A percentile compares a stretch with the other conserved stretches of the same genome.
These are phyloP conservation scores for Rhizopogon vulgaris DNA, from an alignment of 768 basidiomycete genomes.

Conservation along the genomic window DNA sequence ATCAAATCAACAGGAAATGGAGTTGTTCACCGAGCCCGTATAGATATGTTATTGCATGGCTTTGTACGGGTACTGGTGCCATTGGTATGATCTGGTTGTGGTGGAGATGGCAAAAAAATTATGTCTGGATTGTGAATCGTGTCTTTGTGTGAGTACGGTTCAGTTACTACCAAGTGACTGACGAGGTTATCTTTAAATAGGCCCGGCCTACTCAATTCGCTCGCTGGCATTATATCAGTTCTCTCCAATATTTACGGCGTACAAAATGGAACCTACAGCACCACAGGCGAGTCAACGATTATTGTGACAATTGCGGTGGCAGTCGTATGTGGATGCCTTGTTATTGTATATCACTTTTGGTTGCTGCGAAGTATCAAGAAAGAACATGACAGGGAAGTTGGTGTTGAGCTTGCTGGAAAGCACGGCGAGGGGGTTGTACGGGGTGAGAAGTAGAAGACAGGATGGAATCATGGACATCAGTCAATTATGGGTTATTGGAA, in stretches of 20 bases:
- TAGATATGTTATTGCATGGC: conserved; percentile 48
- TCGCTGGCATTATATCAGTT: conserved; percentile 52
- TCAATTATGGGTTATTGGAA: not conserved
- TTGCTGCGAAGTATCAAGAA: conserved; percentile 36
- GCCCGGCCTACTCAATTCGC: conserved; percentile 51
- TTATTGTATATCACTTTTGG: conserved; percentile 39
- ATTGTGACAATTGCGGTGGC: conserved; percentile 38
- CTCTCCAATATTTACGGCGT: conserved; percentile 44
- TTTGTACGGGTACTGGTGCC: conserved; percentile 49
- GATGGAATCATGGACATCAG: not conserved
- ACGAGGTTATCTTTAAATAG: conserved; percentile 22
- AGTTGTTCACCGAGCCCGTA: not conserved
- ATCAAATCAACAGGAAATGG: not conserved
- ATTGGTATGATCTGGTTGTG: conserved; percentile 52
- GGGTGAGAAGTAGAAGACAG: not conserved
- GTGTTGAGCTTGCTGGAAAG: conserved; percentile 35
- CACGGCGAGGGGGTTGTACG: conserved; percentile 37
- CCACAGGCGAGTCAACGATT: conserved; percentile 39
- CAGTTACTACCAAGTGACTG: not conserved
- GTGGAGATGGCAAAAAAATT: conserved; percentile 56
- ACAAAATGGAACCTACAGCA: conserved; percentile 40
- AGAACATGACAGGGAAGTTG: conserved; percentile 36
- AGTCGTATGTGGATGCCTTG: conserved; percentile 35
- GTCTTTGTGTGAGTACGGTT: conserved; percentile 43
- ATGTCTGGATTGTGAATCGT: conserved; percentile 52